Conservation (phyloP, 192 early-diverging fungal species). For the Backusella mclennaniae region DNA sequence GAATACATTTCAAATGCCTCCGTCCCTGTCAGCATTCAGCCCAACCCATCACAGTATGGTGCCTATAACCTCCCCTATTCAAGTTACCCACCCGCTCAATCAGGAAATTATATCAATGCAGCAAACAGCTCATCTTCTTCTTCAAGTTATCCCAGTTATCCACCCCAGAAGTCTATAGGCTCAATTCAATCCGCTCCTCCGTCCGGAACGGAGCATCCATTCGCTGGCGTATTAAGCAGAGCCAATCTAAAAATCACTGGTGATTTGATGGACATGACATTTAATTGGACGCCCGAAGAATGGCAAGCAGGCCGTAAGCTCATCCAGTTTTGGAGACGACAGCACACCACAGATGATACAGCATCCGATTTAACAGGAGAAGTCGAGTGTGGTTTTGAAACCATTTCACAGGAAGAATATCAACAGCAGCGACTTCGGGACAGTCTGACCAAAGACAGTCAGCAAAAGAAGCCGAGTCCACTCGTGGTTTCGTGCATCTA, state of each 20-base stretch:
- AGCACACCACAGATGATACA: constrained; percentile 56
- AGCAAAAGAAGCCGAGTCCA: constrained; percentile 41
- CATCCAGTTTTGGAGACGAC: constrained; percentile 74
- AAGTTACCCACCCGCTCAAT: constrained; percentile 8
- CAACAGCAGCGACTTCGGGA: constrained; percentile 44
- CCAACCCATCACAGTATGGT: not conserved
- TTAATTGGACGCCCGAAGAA: constrained; percentile 67
- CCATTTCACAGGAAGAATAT: constrained; percentile 48
- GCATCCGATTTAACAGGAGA: not conserved
- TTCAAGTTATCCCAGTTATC: not conserved
- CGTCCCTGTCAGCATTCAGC: not conserved
- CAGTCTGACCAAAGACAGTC: constrained; percentile 58
- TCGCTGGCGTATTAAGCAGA: constrained; percentile 68
- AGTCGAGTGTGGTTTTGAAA: constrained; percentile 26
- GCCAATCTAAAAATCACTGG: constrained; percentile 68
- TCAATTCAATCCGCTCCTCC: constrained; percentile 3
- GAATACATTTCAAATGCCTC: not conserved
- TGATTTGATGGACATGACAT: constrained; percentile 67
- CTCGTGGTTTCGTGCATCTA: constrained; percentile 81
- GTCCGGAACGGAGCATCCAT: constrained; percentile 41
- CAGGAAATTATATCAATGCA: not conserved
- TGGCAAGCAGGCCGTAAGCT: constrained; percentile 61
- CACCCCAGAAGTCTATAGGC: not conserved
- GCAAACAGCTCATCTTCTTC: not conserved
- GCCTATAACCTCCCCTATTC: not conserved